Percentiles rank a stretch among this genome's conserved stretches.
Evolutionary conservation across 192 early-diverging fungal genomes (phyloP).

Genomic region (Kickxella alabastrina): DNA sequence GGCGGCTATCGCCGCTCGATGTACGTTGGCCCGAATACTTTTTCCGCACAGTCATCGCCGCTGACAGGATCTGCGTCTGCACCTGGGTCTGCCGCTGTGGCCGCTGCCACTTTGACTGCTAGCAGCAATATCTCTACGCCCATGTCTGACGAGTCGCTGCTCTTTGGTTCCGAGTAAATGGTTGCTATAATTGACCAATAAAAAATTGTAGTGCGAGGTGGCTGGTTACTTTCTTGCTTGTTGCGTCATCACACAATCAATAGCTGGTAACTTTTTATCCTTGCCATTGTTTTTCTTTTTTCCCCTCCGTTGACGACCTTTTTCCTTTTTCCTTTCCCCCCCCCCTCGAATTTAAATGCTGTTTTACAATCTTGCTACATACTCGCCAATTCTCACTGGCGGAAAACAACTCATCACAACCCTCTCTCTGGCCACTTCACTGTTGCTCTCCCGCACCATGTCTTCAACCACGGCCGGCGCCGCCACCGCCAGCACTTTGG

Average conservation of each 20-base stretch:
- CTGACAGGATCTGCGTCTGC: too few relatives aligned
- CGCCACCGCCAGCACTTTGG: too few relatives aligned
- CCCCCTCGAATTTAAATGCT: neutral
- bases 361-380: neutral
- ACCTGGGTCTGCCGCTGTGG: too few relatives aligned
- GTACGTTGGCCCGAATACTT: slow-evolving; percentile 34
- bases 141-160: slow-evolving; percentile 12
- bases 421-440: slow-evolving; percentile 11
- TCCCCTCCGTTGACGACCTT: neutral
- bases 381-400: neutral
- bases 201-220: too few relatives aligned
- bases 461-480: slow-evolving; percentile 21
- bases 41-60: slow-evolving; percentile 44
- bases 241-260: too few relatives aligned
- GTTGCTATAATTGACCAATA: too few relatives aligned
- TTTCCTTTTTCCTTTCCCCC: neutral
- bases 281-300: too few relatives aligned
- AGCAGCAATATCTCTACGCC: slow-evolving; percentile 21
- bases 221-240: too few relatives aligned
- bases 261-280: too few relatives aligned
- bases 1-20: neutral
- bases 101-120: neutral
- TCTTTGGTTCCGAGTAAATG: too few relatives aligned
- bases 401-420: slow-evolving; percentile 1
- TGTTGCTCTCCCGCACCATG: slow-evolving; percentile 5